Base-by-base conservation (phyloP, 176 grass and related monocot genomes). In the Triticum timopheevii region DNA sequence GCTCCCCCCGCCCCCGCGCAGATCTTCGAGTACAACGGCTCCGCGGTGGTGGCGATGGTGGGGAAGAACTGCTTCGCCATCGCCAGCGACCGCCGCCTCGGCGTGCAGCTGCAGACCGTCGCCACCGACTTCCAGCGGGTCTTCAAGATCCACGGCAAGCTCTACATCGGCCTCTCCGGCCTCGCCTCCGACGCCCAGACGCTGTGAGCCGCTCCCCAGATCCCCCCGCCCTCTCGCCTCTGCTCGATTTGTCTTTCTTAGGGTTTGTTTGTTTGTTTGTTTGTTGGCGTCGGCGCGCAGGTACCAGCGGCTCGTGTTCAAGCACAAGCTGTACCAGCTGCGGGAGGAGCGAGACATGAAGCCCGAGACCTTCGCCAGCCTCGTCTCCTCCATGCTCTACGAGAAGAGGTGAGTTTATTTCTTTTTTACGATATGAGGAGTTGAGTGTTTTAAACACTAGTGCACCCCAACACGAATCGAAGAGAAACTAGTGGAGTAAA, bases 1-100 rank as follows among this genome's bases (percentile, higher is more conserved):
- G 7, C 3, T 38, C 36, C 36, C 7, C 36, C 8, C 36, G 36
- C 0, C 30, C n/a, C 10, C 36, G 0, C 68, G 61, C 56, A 99
- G 94, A 99, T 99, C 92, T 99, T 99, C 73, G 97, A 99, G 88
- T 99, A 99, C 85, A 99, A 99, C 71, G 97, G 97, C 23, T 89
- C 90, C 76, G 97, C 97, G 42, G 78, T 99, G 84, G 92, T 99
- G 86, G 97, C 97, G 61, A 99, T 99, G 97, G 92, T 99, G 39
- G 97, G 97, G 22, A 99, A 94, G 90, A 96, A 96, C 73, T 96
- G 97, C 86, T 99, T 96, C 90, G 97, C 97, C 25, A 99, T 99
- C 74, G 97, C 94, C 74, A 96, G 94, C 87, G 94, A 99, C 79
- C 84, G 94, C 36, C 76, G 97, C 52, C 89, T 99, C 27, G 97